Evolutionary conservation across 192 early-diverging fungal genomes (phyloP).

Genomic region (Backusella australiensis): DNA sequence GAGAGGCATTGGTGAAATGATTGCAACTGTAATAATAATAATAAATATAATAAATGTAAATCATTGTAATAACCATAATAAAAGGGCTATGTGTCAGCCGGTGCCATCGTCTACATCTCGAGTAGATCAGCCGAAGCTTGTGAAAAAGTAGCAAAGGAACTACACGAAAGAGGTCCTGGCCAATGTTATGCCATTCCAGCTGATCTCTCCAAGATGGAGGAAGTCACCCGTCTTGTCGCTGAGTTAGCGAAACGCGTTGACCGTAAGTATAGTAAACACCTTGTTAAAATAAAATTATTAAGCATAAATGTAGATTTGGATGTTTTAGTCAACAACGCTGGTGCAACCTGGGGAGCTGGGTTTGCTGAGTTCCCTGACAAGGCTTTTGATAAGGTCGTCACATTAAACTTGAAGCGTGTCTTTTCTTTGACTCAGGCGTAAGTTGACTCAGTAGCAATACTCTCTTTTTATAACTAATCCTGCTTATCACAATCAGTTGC

Average conservation of each 20-base stretch:
- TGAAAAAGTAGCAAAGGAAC: slow-evolving; percentile 59
- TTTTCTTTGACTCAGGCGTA: slow-evolving; percentile 78
- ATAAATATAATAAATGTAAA: background rate
- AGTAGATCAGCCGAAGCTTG: slow-evolving; percentile 67
- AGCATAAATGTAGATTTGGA: slow-evolving; percentile 57
- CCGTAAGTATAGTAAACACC: slow-evolving; percentile 26
- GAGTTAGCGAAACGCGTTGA: slow-evolving; percentile 59
- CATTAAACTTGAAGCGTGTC: slow-evolving; percentile 79
- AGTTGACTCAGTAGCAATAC: background rate
- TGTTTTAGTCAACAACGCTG: slow-evolving; percentile 88
- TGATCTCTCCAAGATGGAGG: slow-evolving; percentile 61
- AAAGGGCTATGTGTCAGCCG: slow-evolving; percentile 77
- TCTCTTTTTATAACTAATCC: no score
- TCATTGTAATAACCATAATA: background rate
- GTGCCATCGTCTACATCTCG: slow-evolving; percentile 90
- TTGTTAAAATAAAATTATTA: background rate
- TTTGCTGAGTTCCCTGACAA: slow-evolving; percentile 57
- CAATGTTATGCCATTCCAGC: slow-evolving; percentile 69
- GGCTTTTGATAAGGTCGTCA: slow-evolving; percentile 76
- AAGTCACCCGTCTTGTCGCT: slow-evolving; percentile 54
- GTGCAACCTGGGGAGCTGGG: slow-evolving; percentile 58
- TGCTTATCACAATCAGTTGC: slow-evolving; percentile 24
- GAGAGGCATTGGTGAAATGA: slow-evolving; percentile 56
- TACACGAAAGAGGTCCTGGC: slow-evolving; percentile 68
- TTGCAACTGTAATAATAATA: slow-evolving; percentile 39